Conservation (phyloP, 2,329 filamentous ascomycete genomes). For the Botrytis deweyae region DNA sequence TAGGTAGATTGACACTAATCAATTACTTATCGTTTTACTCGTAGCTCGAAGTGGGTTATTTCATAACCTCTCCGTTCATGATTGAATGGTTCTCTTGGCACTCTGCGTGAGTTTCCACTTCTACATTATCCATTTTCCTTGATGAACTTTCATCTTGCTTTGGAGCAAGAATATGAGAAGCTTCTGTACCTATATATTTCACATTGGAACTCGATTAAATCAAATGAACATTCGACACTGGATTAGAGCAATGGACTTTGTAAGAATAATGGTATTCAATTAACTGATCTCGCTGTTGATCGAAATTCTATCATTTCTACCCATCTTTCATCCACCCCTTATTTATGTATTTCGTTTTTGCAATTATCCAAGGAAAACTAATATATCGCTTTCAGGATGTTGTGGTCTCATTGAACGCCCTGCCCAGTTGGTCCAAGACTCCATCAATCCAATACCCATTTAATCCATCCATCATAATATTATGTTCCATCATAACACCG, state of each 20-base stretch:
- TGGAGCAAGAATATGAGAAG: not conserved
- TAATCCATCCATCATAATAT: not conserved
- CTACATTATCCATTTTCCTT: not conserved
- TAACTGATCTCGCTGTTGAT: not conserved
- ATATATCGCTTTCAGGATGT: not conserved
- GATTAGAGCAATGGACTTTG: not conserved
- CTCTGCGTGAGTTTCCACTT: not conserved
- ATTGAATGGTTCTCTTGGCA: not conserved
- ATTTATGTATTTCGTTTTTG: not conserved
- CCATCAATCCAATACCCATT: slow-evolving; percentile 12
- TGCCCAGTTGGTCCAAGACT: not conserved
- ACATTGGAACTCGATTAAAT: not conserved
- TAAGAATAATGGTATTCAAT: not conserved
- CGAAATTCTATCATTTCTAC: not conserved
- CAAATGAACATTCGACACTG: not conserved
- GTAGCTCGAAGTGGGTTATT: no score
- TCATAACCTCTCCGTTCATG: not conserved
- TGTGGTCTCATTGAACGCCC: not conserved
- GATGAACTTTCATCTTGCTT: not conserved
- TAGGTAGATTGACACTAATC: not conserved
- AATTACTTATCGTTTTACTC: no score
- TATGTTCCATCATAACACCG: not conserved
- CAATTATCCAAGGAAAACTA: not conserved
- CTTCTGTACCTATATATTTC: not conserved
- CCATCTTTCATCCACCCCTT: no score